Evolutionary conservation across 371 early-diverging fungal genomes (phyloP).

Genomic region (Fennellomyces sp.): DNA sequence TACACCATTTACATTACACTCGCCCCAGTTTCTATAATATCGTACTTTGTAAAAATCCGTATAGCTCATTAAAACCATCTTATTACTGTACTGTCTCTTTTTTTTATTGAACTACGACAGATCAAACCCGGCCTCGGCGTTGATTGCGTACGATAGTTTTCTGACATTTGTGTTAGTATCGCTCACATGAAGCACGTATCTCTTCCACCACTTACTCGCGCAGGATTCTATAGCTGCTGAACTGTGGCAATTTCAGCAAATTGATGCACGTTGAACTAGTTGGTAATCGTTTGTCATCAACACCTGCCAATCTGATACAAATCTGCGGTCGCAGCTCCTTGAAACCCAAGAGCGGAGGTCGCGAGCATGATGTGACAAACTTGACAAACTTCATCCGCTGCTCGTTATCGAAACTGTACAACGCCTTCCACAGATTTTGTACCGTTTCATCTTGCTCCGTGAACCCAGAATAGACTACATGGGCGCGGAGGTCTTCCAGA

Average conservation of each 20-base stretch:
- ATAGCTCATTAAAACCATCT: background rate
- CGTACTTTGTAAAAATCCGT: no score
- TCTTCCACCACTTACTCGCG: constrained; percentile 45
- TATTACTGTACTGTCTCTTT: background rate
- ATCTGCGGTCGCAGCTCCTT: constrained; percentile 78
- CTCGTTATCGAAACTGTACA: constrained; percentile 64
- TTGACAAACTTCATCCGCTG: constrained; percentile 77
- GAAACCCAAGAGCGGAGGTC: constrained; percentile 94
- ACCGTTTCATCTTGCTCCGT: constrained; percentile 69
- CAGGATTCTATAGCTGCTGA: constrained; percentile 57
- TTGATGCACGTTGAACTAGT: constrained; percentile 96
- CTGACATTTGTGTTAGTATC: constrained; percentile 23
- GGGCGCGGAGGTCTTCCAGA: constrained; percentile 72
- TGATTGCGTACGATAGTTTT: constrained; percentile 88
- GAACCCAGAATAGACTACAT: constrained; percentile 87
- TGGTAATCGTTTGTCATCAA: constrained; percentile 65
- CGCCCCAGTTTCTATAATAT: no score
- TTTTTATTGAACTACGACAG: constrained; percentile 55
- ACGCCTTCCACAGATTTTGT: constrained; percentile 82
- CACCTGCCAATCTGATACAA: constrained; percentile 75
- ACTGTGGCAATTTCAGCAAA: constrained; percentile 89
- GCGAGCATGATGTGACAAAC: constrained; percentile 91
- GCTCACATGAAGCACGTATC: background rate
- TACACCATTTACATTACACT: no score
- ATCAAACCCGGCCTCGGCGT: constrained; percentile 91